Evolutionary conservation across 768 basidiomycete species (phyloP), one percentile per base, ranked within the genome.

Genomic region (Kwoniella pini): DNA sequence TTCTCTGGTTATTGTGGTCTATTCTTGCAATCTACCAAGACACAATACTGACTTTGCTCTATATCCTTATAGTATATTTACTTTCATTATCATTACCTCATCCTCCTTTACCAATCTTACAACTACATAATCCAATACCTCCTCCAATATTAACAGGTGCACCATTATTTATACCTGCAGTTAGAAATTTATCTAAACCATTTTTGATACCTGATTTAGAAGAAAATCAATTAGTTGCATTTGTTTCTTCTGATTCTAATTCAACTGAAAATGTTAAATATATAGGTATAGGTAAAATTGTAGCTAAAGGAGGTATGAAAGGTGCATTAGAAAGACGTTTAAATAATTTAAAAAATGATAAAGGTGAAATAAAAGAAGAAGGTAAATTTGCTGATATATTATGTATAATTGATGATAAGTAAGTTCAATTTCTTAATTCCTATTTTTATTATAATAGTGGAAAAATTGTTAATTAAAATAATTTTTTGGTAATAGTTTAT

Each of bases 351-450:
- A 54, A 54, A n/a, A 44, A 42, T 7, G 64, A 62, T 27, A 67
- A 60, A 0, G 60, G 54, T 13, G 72, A 72, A 10, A 15, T 7
- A 15, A 62, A 66, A 45, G 72, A 72, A 15, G 72, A 74, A 40
- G 76, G 76, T 10, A 69, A 63, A 45, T 73, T 77, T 31, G 66
- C 67, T 42, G 76, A 77, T 49, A 64, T 75, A 2, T 36, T 75
- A 53, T 75, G 72, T 60, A 75, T 77, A 54, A 60, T 69, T 13
- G 68, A 63, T 28, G 76, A 77, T 54, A 68, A 71, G 76, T 75
- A 40, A 69, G 75, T 65, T 17, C 7, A 45, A 22, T 43, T 10
- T 28, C 17, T 38, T 19, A 21, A 19, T 21, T 10, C n/a, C 9
- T 22, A 27, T 26, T 2, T 43, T 28, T 44, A n/a, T n/a, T n/a